Evolutionary conservation across 2,329 filamentous ascomycete genomes (phyloP).

Genomic region (Elsinoe batatas): DNA sequence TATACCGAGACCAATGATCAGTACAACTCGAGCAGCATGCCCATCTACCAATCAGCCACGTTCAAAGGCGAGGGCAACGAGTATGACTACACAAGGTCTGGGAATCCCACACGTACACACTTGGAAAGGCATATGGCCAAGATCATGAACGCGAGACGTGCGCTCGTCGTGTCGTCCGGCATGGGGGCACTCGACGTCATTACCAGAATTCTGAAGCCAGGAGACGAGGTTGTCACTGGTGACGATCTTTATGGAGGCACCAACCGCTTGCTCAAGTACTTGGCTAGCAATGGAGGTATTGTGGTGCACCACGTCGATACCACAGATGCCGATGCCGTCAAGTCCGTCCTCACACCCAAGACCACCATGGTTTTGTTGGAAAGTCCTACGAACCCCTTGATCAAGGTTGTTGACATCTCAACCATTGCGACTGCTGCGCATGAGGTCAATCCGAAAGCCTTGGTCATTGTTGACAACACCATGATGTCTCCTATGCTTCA

Average conservation of each 20-base stretch:
- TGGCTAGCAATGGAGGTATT: constrained; percentile 82
- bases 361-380: constrained; percentile 94
- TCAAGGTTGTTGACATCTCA: constrained; percentile 92
- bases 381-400: constrained; percentile 92
- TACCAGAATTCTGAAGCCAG: constrained; percentile 76
- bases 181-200: constrained; percentile 98
- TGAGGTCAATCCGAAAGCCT: constrained; percentile 62
- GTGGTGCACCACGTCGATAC: constrained; percentile 95
- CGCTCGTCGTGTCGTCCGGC: constrained; percentile 86
- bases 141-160: constrained; percentile 92
- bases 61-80: constrained; percentile 84
- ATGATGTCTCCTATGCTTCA: constrained; percentile 94
- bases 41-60: constrained; percentile 94
- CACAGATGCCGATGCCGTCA: constrained; percentile 63
- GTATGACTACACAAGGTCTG: constrained; percentile 97
- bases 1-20: constrained; percentile 95
- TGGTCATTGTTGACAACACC: constrained; percentile 95
- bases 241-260: constrained; percentile 96
- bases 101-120: constrained; percentile 92
- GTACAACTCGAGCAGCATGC: constrained; percentile 91
- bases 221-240: constrained; percentile 93
- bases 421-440: constrained; percentile 69
- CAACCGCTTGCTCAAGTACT: constrained; percentile 84
- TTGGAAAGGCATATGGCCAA: constrained; percentile 95
- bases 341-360: constrained; percentile 59